Evolutionary conservation across 129 eudicot species (phyloP), one percentile per base, ranked within the genome.

Genomic region (Glebionis coronaria): DNA sequence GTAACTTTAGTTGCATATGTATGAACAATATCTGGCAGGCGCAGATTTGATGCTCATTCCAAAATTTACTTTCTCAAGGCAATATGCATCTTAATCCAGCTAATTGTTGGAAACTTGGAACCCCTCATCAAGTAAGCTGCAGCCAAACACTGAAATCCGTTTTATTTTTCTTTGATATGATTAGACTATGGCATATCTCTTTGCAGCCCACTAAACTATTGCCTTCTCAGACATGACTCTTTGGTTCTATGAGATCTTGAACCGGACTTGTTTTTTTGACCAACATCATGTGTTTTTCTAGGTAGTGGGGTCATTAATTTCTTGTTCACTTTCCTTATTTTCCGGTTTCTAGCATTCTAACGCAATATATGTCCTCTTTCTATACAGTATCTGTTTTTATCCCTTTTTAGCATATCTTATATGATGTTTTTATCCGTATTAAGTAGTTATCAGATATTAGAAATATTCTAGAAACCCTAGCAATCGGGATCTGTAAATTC

Each of bases 101-200:
- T 68, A 75, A 65, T 52, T 68, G 80, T 73, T 73, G 78, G 65
- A 73, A 56, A 58, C 68, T 73, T 73, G 78, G 65, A 73, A 56
- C 65, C 68, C 70, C 28, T 54, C 52, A 65, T 23, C 65, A 54
- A 64, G 10, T 67, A 75, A 68, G 74, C 68, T 52, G 51, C 51
- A 57, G 79, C 68, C 67, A 75, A 60, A 55, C 55, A 66, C 42
- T 54, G 4, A 73, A 44, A 65, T 65, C 45, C 58, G 29, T 58
- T 35, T 58, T 35, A 40, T 53, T 73, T 25, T 13, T 29, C 23
- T 65, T 67, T 59, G 63, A 75, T 75, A 59, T 75, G 80, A 75
- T 75, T 68, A 68, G 80, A 75, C 74, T n/a, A 75, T 59, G 69
- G 80, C 80, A 75, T 75, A 60, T 75, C 69, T 75, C 18, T 75